phyloP scores from a whole-genome alignment of 768 basidiomycete genomes.

The Tricholomella constricta region DNA sequence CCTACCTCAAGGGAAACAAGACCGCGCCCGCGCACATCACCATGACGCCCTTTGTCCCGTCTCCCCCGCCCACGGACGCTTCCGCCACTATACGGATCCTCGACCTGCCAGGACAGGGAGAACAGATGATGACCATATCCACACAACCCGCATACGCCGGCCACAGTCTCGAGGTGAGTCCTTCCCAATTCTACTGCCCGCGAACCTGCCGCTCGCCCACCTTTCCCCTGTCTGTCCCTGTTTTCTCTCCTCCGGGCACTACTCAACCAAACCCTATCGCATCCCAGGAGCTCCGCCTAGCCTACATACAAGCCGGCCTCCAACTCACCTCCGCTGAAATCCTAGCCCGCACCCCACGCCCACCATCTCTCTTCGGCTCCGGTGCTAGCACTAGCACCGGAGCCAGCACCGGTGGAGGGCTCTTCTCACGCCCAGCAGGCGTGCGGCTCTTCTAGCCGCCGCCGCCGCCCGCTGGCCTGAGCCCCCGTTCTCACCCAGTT shows the following conservation, averaged over 20 bases:
- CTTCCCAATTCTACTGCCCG: neutral
- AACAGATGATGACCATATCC: conserved; percentile 38
- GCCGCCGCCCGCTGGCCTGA: no score
- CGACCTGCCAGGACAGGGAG: conserved; percentile 23
- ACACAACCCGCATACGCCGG: conserved; percentile 38
- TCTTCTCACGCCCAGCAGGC: neutral
- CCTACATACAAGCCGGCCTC: conserved; percentile 40
- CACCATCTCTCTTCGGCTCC: neutral
- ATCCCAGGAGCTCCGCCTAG: conserved; percentile 53
- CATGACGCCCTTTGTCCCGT: conserved; percentile 25
- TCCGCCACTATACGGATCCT: neutral
- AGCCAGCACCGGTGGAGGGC: neutral
- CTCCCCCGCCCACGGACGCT: neutral
- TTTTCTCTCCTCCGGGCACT: neutral
- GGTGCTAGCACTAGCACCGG: neutral
- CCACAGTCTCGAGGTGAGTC: conserved; percentile 51
- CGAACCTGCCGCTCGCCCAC: neutral
- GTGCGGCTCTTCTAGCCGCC: no score
- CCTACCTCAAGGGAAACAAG: conserved; percentile 41
- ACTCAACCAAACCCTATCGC: neutral
- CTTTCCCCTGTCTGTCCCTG: neutral
- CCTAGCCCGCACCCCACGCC: conserved; percentile 15
- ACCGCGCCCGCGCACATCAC: conserved; percentile 27
- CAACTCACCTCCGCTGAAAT: conserved; percentile 48
- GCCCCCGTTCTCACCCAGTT: no score